Conservation (phyloP, 2,329 filamentous ascomycete genomes). For the Xylariaceae sp. region DNA sequence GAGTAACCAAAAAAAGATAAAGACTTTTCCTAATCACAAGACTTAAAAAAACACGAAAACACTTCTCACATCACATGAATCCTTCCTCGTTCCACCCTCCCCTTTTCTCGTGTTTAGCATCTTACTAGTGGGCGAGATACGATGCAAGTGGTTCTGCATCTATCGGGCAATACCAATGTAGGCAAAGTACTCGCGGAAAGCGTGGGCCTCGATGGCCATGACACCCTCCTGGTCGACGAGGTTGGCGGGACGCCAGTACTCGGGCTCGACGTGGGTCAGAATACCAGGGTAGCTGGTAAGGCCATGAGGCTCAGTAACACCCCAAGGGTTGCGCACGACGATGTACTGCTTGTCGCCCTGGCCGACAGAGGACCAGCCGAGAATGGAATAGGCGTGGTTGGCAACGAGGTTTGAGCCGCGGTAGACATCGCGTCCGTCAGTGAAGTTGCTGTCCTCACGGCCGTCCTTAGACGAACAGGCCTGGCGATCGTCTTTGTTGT, state of each 20-base stretch:
- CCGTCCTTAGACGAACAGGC: not conserved
- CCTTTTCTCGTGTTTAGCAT: no score
- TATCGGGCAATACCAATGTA: conserved; percentile 30
- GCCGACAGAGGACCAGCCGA: conserved; percentile 35
- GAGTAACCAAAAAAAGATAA: no score
- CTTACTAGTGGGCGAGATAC: no score
- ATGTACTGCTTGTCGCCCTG: conserved; percentile 37
- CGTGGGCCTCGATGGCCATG: conserved; percentile 33
- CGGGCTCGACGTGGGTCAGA: conserved; percentile 35
- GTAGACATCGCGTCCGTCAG: conserved; percentile 22
- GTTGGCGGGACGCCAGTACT: conserved; percentile 35
- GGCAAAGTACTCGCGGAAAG: conserved; percentile 37
- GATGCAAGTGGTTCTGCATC: no score
- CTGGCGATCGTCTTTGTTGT: no score
- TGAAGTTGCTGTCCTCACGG: not conserved
- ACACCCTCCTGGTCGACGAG: conserved; percentile 36
- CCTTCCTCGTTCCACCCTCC: no score
- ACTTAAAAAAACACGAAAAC: no score
- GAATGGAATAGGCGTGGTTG: conserved; percentile 43
- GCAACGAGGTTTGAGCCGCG: conserved; percentile 41
- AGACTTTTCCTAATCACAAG: no score
- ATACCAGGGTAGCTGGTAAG: conserved; percentile 38
- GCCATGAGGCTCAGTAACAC: conserved; percentile 39
- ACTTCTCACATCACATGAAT: no score
- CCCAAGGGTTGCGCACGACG: conserved; percentile 43